Conservation (phyloP, 768 basidiomycete genomes). For the Cyclocybe aegerita region DNA sequence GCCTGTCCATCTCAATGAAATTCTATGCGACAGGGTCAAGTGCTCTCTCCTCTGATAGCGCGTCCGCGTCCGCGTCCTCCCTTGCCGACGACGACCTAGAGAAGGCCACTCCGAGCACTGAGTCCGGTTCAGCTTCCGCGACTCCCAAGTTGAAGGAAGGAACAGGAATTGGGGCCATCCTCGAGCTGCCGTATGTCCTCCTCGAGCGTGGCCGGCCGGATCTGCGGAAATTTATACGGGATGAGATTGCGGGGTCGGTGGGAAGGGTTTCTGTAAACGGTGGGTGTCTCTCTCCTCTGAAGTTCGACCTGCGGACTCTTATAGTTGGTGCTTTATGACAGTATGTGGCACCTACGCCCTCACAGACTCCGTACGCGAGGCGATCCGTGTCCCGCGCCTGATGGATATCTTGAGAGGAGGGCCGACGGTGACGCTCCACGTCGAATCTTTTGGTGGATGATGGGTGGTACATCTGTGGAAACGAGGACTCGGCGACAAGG, state of each 20-base stretch:
- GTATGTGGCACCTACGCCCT: slow-evolving; percentile 50
- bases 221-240: slow-evolving; percentile 30
- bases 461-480: too few species aligned
- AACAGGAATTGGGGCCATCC: neutral
- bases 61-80: too few species aligned
- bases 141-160: too few species aligned
- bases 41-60: too few species aligned
- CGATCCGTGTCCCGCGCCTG: slow-evolving; percentile 36
- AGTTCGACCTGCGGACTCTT: neutral
- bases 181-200: slow-evolving; percentile 2
- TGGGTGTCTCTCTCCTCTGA: slow-evolving; percentile 20
- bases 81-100: slow-evolving; percentile 19
- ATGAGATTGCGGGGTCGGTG: slow-evolving; percentile 31
- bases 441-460: slow-evolving; percentile 33
- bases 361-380: slow-evolving; percentile 34
- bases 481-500: too few species aligned
- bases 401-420: slow-evolving; percentile 41
- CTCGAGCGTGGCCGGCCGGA: slow-evolving; percentile 41
- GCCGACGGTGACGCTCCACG: slow-evolving; percentile 42
- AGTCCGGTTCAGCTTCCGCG: slow-evolving; percentile 1
- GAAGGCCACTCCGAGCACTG: slow-evolving; percentile 1
- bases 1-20: slow-evolving; percentile 37
- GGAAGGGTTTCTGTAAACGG: slow-evolving; percentile 50
- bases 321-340: slow-evolving; percentile 14
- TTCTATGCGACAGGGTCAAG: slow-evolving; percentile 35